Base-by-base conservation (phyloP, 2,329 filamentous ascomycete species). In the Pyrenophora seminiperda region DNA sequence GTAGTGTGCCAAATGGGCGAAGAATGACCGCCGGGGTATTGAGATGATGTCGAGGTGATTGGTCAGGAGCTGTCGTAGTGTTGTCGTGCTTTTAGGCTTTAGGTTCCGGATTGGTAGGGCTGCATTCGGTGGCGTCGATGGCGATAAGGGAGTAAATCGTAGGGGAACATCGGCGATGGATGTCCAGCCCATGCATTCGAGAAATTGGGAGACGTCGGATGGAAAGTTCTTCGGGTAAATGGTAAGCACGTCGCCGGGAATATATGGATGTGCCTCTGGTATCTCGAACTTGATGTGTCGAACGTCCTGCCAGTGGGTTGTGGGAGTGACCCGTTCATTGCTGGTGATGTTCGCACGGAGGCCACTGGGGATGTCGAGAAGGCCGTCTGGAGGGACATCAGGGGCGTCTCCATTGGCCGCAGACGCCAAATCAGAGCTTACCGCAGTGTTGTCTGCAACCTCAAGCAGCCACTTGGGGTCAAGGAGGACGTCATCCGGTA, bases 291-390 rank as follows among this genome's bases (percentile, higher is more conserved):
- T 81, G n/a, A 97, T 74, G 43, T 89, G 83, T 0, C 94, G 88
- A 36, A 97, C 93, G 75, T 99, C 94, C 76, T 99, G 94, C 87
- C 91, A 97, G 74, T 99, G 94, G 1, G 78, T 77, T 1, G 71
- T 40, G 0, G 92, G 86, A 0, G 94, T 99, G 5, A 96, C 72
- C 13, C 92, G 83, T 14, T 77, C 72, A 66, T 96, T 96, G n/a
- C 74, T 70, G 0, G 77, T 64, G 0, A 99, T 68, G 0, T 73
- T 81, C 7, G 86, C 88, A 0, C 71, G 73, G 56, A 84, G 76
- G 2, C 81, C 77, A 33, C 77, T 74, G 0, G 83, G 81, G 10
- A 91, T 79, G 0, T 85, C 81, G 2, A 90, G 77, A 3, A 80
- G 64, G 55, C 78, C 76, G 45, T 68, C 45, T 19, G 77, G 73